Conservation (phyloP, 768 basidiomycete genomes). For the Mycena chlorophos region DNA sequence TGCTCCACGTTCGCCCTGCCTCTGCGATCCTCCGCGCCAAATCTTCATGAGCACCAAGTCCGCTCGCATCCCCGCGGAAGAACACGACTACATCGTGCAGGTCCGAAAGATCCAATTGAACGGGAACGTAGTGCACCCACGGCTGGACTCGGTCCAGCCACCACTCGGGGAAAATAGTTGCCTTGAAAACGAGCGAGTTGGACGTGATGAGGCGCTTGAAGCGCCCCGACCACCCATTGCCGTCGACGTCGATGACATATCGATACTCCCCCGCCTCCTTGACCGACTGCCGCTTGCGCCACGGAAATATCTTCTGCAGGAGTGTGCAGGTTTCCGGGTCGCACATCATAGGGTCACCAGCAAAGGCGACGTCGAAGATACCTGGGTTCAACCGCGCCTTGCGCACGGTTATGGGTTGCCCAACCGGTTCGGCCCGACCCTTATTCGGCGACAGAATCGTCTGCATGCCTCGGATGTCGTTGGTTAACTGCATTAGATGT, state of each 20-base stretch:
- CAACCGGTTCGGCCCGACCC: constrained; percentile 32
- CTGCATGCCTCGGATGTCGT: constrained; percentile 41
- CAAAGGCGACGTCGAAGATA: constrained; percentile 62
- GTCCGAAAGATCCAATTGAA: constrained; percentile 65
- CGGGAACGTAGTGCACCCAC: constrained; percentile 76
- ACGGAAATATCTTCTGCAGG: constrained; percentile 51
- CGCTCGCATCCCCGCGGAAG: constrained; percentile 64
- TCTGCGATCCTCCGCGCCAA: constrained; percentile 54
- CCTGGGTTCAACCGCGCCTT: constrained; percentile 50
- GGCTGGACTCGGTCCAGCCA: constrained; percentile 57
- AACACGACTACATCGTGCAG: constrained; percentile 72
- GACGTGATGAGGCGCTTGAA: constrained; percentile 66
- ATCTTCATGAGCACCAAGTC: constrained; percentile 60
- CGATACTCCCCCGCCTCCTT: constrained; percentile 57
- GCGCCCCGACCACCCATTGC: constrained; percentile 69
- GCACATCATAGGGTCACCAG: constrained; percentile 46
- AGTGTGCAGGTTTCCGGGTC: constrained; percentile 42
- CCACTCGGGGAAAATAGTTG: constrained; percentile 78
- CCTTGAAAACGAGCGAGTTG: constrained; percentile 65
- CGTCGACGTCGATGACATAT: constrained; percentile 63
- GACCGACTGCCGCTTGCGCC: constrained; percentile 43
- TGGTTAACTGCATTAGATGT: constrained; percentile 45
- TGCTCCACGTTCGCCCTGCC: constrained; percentile 53
- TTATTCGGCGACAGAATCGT: constrained; percentile 38
- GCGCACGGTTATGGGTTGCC: constrained; percentile 32